These are phyloP conservation scores for Trichosanthes cucumerina DNA, from an alignment of 306 rosid genomes.

Conservation along the genomic window DNA sequence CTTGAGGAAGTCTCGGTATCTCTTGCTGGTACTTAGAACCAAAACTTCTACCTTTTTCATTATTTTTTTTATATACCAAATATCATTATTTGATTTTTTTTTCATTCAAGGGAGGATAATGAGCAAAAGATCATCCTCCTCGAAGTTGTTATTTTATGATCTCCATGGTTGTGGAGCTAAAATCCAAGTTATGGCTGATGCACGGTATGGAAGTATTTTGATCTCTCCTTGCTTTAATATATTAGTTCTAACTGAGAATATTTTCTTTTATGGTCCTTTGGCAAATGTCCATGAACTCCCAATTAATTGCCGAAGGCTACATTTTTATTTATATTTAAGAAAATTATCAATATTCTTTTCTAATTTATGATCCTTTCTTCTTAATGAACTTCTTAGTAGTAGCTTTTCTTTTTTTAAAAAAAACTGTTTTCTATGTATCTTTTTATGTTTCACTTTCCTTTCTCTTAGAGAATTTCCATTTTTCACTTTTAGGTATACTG, in stretches of 20 bases:
- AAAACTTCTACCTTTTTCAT: neutral
- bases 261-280: neutral
- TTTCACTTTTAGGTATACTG: neutral
- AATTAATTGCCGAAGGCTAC: neutral
- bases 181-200: constrained; percentile 86
- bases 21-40: constrained; percentile 45
- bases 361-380: neutral
- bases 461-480: neutral
- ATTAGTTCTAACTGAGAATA: neutral
- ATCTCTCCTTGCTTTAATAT: neutral
- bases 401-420: no score
- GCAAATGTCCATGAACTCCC: neutral
- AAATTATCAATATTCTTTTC: neutral
- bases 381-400: neutral
- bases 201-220: constrained; percentile 35
- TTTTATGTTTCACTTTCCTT: neutral
- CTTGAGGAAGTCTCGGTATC: constrained; percentile 49
- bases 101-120: constrained; percentile 33
- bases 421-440: neutral
- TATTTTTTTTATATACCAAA: neutral
- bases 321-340: neutral
- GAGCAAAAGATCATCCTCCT: constrained; percentile 63
- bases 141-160: constrained; percentile 69
- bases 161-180: constrained; percentile 50
- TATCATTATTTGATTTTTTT: neutral